phyloP scores from a whole-genome alignment of 371 early-diverging fungal genomes.

The Mucor plumbeus region DNA sequence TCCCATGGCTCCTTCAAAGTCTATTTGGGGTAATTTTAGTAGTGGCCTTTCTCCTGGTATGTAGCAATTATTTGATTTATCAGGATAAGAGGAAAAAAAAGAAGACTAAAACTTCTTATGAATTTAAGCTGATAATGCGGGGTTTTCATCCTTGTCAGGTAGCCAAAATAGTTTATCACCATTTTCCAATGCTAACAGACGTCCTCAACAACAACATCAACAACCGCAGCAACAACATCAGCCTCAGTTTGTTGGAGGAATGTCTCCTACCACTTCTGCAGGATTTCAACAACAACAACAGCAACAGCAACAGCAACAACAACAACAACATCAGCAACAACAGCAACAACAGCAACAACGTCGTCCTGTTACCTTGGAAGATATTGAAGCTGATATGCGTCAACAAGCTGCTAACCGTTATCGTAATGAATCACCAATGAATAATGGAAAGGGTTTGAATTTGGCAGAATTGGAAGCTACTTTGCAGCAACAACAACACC shows the following conservation, averaged over 20 bases:
- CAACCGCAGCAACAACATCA: constrained; percentile 28
- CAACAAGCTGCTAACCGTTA: constrained; percentile 36
- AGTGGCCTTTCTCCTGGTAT: constrained; percentile 37
- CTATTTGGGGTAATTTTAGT: constrained; percentile 54
- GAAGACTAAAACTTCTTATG: background rate
- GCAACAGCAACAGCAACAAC: constrained; percentile 39
- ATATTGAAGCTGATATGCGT: constrained; percentile 66
- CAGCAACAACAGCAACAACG: constrained; percentile 41
- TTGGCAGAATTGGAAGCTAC: constrained; percentile 77
- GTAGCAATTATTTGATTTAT: background rate
- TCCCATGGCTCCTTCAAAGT: constrained; percentile 32
- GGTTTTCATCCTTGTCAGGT: constrained; percentile 25
- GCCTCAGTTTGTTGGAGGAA: constrained; percentile 16
- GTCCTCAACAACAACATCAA: constrained; percentile 19
- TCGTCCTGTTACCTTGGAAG: constrained; percentile 49
- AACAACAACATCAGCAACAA: constrained; percentile 33
- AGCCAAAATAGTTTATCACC: constrained; percentile 27
- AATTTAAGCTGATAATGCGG: constrained; percentile 21
- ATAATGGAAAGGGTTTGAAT: constrained; percentile 56
- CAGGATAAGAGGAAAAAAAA: background rate
- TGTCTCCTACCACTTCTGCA: constrained; percentile 31
- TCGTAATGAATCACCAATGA: constrained; percentile 29
- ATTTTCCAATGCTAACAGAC: constrained; percentile 29
- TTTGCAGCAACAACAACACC: constrained; percentile 36
- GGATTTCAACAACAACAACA: constrained; percentile 33